These are phyloP conservation scores for Phytophthora cryptogea DNA, from an alignment of 352 stramenopile genomes.

Conservation along the genomic window DNA sequence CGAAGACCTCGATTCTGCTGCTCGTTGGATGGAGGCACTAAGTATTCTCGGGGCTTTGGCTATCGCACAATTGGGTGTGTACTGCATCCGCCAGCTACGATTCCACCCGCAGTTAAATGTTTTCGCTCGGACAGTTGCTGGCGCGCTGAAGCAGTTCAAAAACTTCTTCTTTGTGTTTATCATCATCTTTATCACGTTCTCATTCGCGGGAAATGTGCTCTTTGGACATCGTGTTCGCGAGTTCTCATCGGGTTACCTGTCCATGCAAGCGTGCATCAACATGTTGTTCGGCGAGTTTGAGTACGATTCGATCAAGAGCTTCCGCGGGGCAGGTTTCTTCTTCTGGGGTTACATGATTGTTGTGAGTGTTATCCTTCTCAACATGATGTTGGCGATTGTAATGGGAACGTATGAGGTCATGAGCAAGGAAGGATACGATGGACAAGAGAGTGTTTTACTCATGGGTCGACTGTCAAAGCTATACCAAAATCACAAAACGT, in stretches of 20 bases:
- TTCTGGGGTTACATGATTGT: slow-evolving; percentile 74
- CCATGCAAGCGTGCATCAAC: slow-evolving; percentile 63
- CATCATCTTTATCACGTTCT: slow-evolving; percentile 61
- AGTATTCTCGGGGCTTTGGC: neutral
- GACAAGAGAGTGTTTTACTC: slow-evolving; percentile 15
- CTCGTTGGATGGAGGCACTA: neutral
- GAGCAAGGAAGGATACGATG: slow-evolving; percentile 38
- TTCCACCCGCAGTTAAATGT: slow-evolving; percentile 30
- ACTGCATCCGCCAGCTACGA: slow-evolving; percentile 1
- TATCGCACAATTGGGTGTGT: neutral
- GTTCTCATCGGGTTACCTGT: slow-evolving; percentile 46
- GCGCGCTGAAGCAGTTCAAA: slow-evolving; percentile 51
- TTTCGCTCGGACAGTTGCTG: slow-evolving; percentile 25
- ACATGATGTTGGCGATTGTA: slow-evolving; percentile 78
- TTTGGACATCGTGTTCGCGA: slow-evolving; percentile 58
- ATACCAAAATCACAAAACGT: no score
- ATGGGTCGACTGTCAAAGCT: neutral
- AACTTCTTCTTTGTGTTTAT: slow-evolving; percentile 65
- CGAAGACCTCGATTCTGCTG: no score
- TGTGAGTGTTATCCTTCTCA: slow-evolving; percentile 54
- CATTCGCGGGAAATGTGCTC: slow-evolving; percentile 47
- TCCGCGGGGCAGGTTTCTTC: slow-evolving; percentile 53
- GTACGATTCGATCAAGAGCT: slow-evolving; percentile 46
- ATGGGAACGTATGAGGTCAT: slow-evolving; percentile 36
- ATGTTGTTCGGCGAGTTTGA: slow-evolving; percentile 75